Base-by-base conservation (phyloP, 2,329 filamentous ascomycete genomes). In the Mycosphaerelloides madeirae region DNA sequence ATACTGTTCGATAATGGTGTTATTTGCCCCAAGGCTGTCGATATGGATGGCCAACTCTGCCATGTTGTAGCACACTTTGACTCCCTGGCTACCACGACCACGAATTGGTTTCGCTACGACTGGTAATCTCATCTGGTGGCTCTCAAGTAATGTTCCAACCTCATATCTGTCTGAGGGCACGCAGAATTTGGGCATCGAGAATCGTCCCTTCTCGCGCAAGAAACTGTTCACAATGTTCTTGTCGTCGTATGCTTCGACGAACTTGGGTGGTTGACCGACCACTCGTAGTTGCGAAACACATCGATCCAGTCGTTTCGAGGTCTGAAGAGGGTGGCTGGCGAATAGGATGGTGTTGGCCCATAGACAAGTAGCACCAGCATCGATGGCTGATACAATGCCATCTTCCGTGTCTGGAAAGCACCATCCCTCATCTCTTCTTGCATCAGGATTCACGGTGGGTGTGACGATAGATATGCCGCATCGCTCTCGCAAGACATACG, bases 321-420 rank as follows among this genome's bases (percentile, higher is more conserved):
- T 63, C 44, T 78, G 73, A 0, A 77, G 59, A 1, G 74, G 72
- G 54, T 77, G 73, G 0, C 65, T 63, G 0, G 65, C 63, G 50
- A 76, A 77, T 1, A 76, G 55, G 31, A 76, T 69, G 0, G 73
- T 77, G 49, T 77, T 77, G 1, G 72, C 71, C 72, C 73, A 76
- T 3, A 76, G 56, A 49, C 72, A 67, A 1, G 68, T 76, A 0
- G 69, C 54, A 6, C 54, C 54, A 13, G 38, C 68, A 0, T 64
- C 40, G 1, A 75, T 39, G 0, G 72, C 72, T 3, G 56, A 45
- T 0, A 67, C 34, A n/a, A 73, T 69, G 1, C 70, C 69, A 3
- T 60, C 59, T 44, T 71, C 67, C 6, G 66, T 69, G 46, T 74
- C 70, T 2, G 70, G 64, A 44, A 71, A 73, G 34, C 63, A 66